Evolutionary conservation across 805 yeast genomes (phyloP).

Genomic region (Peterozyma xylosa): DNA sequence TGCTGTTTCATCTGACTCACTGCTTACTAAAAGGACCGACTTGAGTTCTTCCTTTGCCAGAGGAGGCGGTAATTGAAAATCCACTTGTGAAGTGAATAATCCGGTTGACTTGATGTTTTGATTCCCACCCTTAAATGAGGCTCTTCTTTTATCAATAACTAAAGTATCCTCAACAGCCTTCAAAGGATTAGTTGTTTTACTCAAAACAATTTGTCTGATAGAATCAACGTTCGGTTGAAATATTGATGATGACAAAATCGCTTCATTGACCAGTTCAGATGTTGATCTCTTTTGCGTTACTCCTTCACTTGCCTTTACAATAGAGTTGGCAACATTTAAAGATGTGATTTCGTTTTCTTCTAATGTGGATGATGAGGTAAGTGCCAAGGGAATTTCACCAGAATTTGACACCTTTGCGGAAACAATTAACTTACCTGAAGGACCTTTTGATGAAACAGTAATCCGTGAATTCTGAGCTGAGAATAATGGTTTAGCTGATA

Average conservation of each 20-base stretch:
- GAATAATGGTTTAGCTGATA: constrained; percentile 58
- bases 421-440: not conserved
- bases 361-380: not conserved
- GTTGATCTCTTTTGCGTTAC: constrained; percentile 1
- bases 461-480: constrained; percentile 13
- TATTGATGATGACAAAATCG: constrained; percentile 63
- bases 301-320: not conserved
- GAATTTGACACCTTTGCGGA: not conserved
- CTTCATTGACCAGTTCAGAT: constrained; percentile 34
- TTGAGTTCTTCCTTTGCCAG: not conserved
- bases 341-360: not conserved
- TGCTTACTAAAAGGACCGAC: not conserved
- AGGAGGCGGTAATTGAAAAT: no score
- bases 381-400: not conserved
- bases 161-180: constrained; percentile 6
- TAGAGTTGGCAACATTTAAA: constrained; percentile 1
- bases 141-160: constrained; percentile 18
- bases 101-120: not conserved
- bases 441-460: not conserved
- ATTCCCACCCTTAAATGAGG: constrained; percentile 20
- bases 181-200: constrained; percentile 17
- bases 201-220: constrained; percentile 46
- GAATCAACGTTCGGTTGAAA: constrained; percentile 52
- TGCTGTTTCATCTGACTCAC: not conserved
- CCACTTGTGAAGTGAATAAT: no score